A percentile compares a stretch with the other conserved stretches of the same genome.
Evolutionary conservation across 352 stramenopile genomes (phyloP).

Genomic region (Hyaloperonospora brassicae): DNA sequence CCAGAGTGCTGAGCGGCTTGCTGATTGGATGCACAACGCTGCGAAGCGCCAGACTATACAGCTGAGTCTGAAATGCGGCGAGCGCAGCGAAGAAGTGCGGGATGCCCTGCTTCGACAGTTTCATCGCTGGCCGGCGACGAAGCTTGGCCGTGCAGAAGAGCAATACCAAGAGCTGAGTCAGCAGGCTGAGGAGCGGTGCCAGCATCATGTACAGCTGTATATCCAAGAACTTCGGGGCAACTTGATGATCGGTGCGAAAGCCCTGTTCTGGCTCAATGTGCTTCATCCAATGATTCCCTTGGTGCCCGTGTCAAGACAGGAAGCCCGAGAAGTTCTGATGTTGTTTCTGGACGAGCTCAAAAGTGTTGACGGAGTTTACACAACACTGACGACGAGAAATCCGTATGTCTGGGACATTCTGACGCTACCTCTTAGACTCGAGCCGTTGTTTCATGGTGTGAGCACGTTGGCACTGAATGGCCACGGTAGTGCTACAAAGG

Average conservation of each 20-base stretch:
- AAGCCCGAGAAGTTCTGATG: slow-evolving; percentile 14
- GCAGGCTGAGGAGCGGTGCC: slow-evolving; percentile 8
- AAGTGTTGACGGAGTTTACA: slow-evolving; percentile 15
- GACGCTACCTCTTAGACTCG: slow-evolving; percentile 24
- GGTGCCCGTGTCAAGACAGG: slow-evolving; percentile 6
- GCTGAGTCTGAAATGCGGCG: slow-evolving; percentile 11
- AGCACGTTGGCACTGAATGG: slow-evolving; percentile 10
- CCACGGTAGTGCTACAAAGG: slow-evolving; percentile 6
- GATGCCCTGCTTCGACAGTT: slow-evolving; percentile 23
- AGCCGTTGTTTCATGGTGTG: slow-evolving; percentile 23
- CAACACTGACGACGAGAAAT: slow-evolving; percentile 11
- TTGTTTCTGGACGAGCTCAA: slow-evolving; percentile 21
- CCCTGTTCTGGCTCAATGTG: slow-evolving; percentile 25
- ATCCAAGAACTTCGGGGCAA: slow-evolving; percentile 18
- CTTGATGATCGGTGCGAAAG: slow-evolving; percentile 7
- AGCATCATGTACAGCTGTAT: slow-evolving; percentile 24
- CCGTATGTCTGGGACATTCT: slow-evolving; percentile 13
- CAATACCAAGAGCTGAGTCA: slow-evolving; percentile 6
- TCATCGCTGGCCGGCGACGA: slow-evolving; percentile 22
- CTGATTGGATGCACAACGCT: slow-evolving; percentile 15
- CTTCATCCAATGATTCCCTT: slow-evolving; percentile 14
- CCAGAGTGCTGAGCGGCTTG: slow-evolving; percentile 8
- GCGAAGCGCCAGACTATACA: slow-evolving; percentile 19
- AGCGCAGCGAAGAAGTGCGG: slow-evolving; percentile 16
- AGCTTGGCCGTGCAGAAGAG: slow-evolving; percentile 6